Evolutionary conservation across 495 filamentous ascomycete genomes (phyloP), one percentile per base, ranked within the genome.

Genomic region (Chaetomidium leptoderma): DNA sequence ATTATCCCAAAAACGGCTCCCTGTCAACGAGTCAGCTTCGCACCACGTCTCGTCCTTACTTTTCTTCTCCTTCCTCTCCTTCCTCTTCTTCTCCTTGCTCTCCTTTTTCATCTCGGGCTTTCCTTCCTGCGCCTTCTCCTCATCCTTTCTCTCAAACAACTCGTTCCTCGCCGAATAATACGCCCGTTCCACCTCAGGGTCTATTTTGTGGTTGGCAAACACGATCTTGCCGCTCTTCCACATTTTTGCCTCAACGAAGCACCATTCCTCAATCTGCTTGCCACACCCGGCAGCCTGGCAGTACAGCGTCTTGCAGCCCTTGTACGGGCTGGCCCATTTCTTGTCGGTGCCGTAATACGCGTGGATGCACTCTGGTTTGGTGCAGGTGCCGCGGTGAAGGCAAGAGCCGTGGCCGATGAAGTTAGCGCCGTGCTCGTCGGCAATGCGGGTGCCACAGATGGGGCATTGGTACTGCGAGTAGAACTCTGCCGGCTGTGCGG

Each of bases 331-430:
- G 9, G 32, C 40, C 49, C 40, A 53, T 11, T 17, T 11, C 13
- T 24, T 4, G 21, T 9, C 14, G 21, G 27, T 46, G 55, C 56
- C 56, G 48, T 58, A 58, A 40, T 58, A 58, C 5, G 47, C 29
- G 4, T 21, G 17, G 9, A 58, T 26, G 48, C 56, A 58, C 4
- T 10, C 2, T 2, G n/a, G 4, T 1, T n/a, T 17, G 27, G 36
- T 6, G 39, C 56, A 58, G 6, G 56, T 9, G 19, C 37, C 56
- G 39, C 56, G 56, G 56, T 58, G 56, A 0, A 17, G 33, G 48
- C 56, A 58, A 17, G 56, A 48, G 13, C n/a, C 1, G 48, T 58
- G 23, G 37, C 56, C 56, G 48, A 51, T 39, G 48, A 45, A 58
- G 48, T 58, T 30, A 21, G 47, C 46, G 48, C 32, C 32, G 39